Conservation (phyloP, 768 basidiomycete genomes). For the Russula abietina region DNA sequence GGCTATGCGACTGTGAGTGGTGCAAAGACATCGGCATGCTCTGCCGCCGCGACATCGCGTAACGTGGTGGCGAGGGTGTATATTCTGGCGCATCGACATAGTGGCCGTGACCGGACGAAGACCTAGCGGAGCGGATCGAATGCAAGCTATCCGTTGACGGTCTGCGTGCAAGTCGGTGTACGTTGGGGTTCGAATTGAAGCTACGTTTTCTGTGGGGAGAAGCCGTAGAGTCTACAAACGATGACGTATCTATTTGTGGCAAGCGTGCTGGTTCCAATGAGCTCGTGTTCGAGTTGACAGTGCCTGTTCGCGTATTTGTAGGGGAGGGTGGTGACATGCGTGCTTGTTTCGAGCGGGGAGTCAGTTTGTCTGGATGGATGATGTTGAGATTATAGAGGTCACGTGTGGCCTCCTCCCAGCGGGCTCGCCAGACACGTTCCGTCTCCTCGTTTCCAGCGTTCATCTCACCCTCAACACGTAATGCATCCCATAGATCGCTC, state of each 20-base stretch:
- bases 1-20: slow-evolving; percentile 30
- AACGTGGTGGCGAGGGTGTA: slow-evolving; percentile 10
- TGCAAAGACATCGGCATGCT: slow-evolving; percentile 42
- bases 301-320: slow-evolving; percentile 6
- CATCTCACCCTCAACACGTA: slow-evolving; percentile 34
- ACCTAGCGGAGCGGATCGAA: slow-evolving; percentile 32
- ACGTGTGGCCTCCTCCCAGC: slow-evolving; percentile 63
- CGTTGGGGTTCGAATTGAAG: slow-evolving; percentile 19
- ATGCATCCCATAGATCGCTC: slow-evolving; percentile 76
- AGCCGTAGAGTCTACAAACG: slow-evolving; percentile 7
- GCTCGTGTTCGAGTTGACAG: not conserved
- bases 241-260: not conserved
- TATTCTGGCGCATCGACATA: slow-evolving; percentile 29
- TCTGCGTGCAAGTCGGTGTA: slow-evolving; percentile 28
- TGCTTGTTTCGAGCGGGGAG: slow-evolving; percentile 5
- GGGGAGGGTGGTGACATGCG: slow-evolving; percentile 4
- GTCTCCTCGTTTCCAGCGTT: slow-evolving; percentile 67
- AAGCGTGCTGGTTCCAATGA: slow-evolving; percentile 27
- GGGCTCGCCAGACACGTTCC: slow-evolving; percentile 57
- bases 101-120: slow-evolving; percentile 29
- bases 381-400: slow-evolving; percentile 38
- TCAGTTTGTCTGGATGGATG: slow-evolving; percentile 34
- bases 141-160: slow-evolving; percentile 39
- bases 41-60: slow-evolving; percentile 38
- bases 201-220: slow-evolving; percentile 19